A percentile compares a stretch with the other conserved stretches of the same genome.
These are phyloP conservation scores for Talaromyces liani DNA, from an alignment of 495 filamentous ascomycete genomes.

Conservation along the genomic window DNA sequence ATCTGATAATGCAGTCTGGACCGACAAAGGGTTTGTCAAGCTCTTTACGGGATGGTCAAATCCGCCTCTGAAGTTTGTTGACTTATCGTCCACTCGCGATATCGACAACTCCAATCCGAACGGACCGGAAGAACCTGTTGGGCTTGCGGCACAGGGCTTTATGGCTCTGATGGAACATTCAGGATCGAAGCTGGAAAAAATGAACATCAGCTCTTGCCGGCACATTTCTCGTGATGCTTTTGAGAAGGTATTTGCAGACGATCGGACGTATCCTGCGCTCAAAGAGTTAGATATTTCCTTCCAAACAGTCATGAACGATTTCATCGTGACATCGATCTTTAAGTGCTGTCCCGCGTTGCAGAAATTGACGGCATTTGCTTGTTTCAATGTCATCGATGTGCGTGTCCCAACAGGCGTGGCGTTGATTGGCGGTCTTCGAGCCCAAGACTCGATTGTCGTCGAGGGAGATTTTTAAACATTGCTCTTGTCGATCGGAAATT, in stretches of 20 bases:
- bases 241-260: slow-evolving; percentile 58
- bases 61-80: slow-evolving; percentile 55
- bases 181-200: slow-evolving; percentile 45
- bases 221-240: slow-evolving; percentile 65
- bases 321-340: slow-evolving; percentile 66
- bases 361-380: slow-evolving; percentile 74
- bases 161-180: slow-evolving; percentile 79
- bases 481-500: background rate
- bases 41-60: slow-evolving; percentile 78
- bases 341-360: slow-evolving; percentile 63
- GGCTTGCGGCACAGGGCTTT: slow-evolving; percentile 69
- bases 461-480: slow-evolving; percentile 31
- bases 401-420: slow-evolving; percentile 65
- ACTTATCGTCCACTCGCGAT: slow-evolving; percentile 67
- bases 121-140: slow-evolving; percentile 48
- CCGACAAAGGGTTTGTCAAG: slow-evolving; percentile 57
- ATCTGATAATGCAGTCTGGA: slow-evolving; percentile 62
- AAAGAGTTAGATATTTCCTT: slow-evolving; percentile 71
- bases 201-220: slow-evolving; percentile 73
- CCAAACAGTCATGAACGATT: slow-evolving; percentile 65
- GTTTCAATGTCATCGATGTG: slow-evolving; percentile 66
- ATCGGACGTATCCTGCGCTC: slow-evolving; percentile 55
- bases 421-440: slow-evolving; percentile 70
- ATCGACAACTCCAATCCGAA: slow-evolving; percentile 62
- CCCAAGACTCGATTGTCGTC: slow-evolving; percentile 49